Evolutionary conservation across 768 basidiomycete genomes (phyloP), one percentile per base, ranked within the genome.

Genomic region (Pleurotus eryngii): DNA sequence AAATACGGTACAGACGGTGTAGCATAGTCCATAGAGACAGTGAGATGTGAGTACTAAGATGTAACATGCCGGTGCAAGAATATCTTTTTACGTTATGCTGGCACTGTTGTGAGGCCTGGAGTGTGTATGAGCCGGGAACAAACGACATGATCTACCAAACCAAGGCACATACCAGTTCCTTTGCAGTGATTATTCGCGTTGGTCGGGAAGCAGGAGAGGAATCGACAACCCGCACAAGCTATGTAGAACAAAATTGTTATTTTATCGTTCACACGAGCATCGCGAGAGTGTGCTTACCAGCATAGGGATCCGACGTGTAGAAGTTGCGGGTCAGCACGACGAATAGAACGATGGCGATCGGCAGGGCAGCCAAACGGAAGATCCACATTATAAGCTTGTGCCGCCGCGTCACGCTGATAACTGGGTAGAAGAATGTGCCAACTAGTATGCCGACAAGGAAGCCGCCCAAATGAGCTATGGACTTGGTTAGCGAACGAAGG

Each of bases 211-310:
- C 95, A 97, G 1, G 92, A 94, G 4, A 97, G 73, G 69, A 92
- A 97, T 49, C 92, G 84, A 68, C 95, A 97, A 61, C 94, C 89
- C 53, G 85, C 77, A 68, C 92, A 94, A 26, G 92, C 92, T 92
- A 51, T 35, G 7, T 56, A 55, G 12, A 40, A 59, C 49, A 42
- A 20, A 57, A 30, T 35, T 35, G 3, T 9, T 9, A 35, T 4
- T 11, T 0, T 37, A 22, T 22, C 49, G 4, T 15, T 18, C 20
- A 15, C 18, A 51, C 59, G n/a, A 37, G 22, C 24, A 57, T 56
- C 58, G 46, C 59, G 15, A 46, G 15, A 50, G 22, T 54, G 55
- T 49, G 72, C 82, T 59, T 74, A 84, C 92, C 92, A 11, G 86
- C 86, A 66, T 90, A 89, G 27, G 95, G 92, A 69, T 97, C 81